Conservation (phyloP, 805 yeast species). For the Lachancea fermentati region DNA sequence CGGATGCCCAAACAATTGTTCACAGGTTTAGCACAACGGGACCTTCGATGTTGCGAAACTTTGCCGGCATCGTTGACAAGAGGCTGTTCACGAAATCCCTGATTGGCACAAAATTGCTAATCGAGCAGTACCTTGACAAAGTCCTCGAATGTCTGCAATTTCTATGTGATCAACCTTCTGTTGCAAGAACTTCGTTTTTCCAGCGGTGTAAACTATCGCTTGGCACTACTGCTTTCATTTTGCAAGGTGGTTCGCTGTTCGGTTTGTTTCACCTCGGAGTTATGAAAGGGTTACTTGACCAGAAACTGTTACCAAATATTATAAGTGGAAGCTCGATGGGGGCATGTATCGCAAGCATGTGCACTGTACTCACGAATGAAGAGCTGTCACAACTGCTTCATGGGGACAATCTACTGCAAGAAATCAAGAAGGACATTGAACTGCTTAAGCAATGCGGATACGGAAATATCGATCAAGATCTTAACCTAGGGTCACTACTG, state of each 20-base stretch:
- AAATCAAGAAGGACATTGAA: constrained; percentile 53
- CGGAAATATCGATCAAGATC: constrained; percentile 32
- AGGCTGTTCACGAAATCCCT: constrained; percentile 75
- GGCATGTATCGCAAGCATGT: constrained; percentile 83
- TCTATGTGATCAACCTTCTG: constrained; percentile 35
- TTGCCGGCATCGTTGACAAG: constrained; percentile 83
- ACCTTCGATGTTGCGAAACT: constrained; percentile 62
- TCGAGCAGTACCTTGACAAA: constrained; percentile 63
- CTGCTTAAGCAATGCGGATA: constrained; percentile 46
- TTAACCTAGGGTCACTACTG: constrained; percentile 53
- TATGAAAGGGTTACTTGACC: constrained; percentile 70
- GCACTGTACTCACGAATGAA: constrained; percentile 64
- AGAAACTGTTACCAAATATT: constrained; percentile 74
- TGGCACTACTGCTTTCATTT: constrained; percentile 83
- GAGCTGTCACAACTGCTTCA: constrained; percentile 49
- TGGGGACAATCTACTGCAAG: constrained; percentile 34
- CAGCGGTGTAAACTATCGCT: constrained; percentile 78
- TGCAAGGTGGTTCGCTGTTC: constrained; percentile 93
- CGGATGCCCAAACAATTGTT: constrained; percentile 52
- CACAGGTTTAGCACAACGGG: constrained; percentile 72
- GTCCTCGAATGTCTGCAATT: constrained; percentile 69
- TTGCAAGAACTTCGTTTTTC: constrained; percentile 69
- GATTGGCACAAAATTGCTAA: constrained; percentile 81
- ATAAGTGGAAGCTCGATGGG: constrained; percentile 93
- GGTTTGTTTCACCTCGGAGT: constrained; percentile 94